Base-by-base conservation (phyloP, 2,329 filamentous ascomycete species). In the Biscogniauxia mediterranea region DNA sequence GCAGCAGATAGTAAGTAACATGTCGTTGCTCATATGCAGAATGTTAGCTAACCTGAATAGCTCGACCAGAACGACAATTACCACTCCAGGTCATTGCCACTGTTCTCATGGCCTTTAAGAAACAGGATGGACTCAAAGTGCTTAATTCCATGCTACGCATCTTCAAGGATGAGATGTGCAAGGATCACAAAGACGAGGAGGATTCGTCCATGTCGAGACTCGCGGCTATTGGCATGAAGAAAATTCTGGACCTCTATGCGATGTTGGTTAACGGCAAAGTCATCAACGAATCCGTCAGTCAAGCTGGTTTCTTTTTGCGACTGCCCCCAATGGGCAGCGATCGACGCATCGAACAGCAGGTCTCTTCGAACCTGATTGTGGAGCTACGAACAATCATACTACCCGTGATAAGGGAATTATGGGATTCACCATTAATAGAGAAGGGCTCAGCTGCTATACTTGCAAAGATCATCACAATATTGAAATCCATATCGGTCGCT, bases 51-150 rank as follows among this genome's bases (percentile, higher is more conserved):
- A 79, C 61, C 26, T 49, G 53, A 21, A 42, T 79, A 66, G 76
- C 71, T 62, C 81, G 77, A 60, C 78, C 77, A 69, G 82, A 70
- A 70, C 86, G 80, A 65, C 83, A 76, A 66, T 78, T 77, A 64
- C 80, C 73, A 5, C 70, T 79, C 8, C 84, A 86, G 64, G 81
- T 88, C 15, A 84, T 89, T 57, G 90, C 92, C 52, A 84, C 95
- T 26, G 88, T 98, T 42, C 81, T 99, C 23, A 84, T 93, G 59
- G 90, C 92, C 0, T 97, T 99, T 79, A 94, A 93, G 74, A 88
- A 92, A 62, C 84, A 87, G 54, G 88, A 87, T 49, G 94, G 95
- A 0, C 82, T 99, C 61, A 83, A 87, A 8, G 82, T 87, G 5
- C 78, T 98, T 62, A 92, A 91, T 68, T 79, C 83, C 0, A 88